phyloP scores from a whole-genome alignment of 495 filamentous ascomycete species.

The Clohesyomyces aquaticus region DNA sequence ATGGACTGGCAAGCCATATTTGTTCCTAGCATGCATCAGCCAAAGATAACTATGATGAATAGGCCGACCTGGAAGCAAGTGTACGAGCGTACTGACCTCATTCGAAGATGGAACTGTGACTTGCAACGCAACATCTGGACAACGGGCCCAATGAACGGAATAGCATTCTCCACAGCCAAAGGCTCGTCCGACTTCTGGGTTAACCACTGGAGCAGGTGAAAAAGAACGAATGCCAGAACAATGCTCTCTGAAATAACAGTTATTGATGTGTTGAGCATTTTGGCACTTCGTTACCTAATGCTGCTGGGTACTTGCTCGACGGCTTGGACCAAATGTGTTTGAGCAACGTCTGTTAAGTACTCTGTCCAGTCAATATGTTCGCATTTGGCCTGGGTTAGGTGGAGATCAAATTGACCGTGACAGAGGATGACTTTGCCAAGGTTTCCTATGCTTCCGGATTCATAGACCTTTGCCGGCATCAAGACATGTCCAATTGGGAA shows the following conservation, averaged over 20 bases:
- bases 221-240: constrained; percentile 9
- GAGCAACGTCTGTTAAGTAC: constrained; percentile 4
- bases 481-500: too few species aligned
- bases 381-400: not conserved
- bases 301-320: not conserved
- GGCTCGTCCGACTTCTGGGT: constrained; percentile 1
- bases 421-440: too few species aligned
- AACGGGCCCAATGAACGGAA: constrained; percentile 7
- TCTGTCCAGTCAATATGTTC: constrained; percentile 1
- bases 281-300: not conserved
- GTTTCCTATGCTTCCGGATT: too few species aligned
- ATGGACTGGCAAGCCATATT: constrained; percentile 9
- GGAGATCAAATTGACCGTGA: not conserved
- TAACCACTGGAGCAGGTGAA: constrained; percentile 4
- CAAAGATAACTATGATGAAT: constrained; percentile 12
- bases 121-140: constrained; percentile 4
- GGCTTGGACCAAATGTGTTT: not conserved
- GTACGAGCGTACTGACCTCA: constrained; percentile 13
- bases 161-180: not conserved
- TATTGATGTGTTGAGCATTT: constrained; percentile 3
- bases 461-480: too few species aligned
- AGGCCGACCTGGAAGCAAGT: not conserved
- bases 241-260: not conserved
- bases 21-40: constrained; percentile 8
- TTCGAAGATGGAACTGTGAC: constrained; percentile 11